Conservation (phyloP, 805 yeast genomes). For the Yamadazyma phyllophila region DNA sequence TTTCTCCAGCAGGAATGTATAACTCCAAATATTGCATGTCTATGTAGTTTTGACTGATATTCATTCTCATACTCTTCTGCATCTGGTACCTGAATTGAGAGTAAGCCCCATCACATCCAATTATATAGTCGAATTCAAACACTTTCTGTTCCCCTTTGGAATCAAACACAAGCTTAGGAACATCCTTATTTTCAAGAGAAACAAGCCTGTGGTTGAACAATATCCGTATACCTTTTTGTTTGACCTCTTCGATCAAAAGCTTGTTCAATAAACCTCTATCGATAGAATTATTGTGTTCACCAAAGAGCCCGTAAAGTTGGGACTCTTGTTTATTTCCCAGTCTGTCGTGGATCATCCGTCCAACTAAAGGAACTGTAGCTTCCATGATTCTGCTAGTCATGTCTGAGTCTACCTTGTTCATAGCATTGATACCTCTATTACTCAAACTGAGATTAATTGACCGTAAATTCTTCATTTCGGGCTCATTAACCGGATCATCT, state of each 20-base stretch:
- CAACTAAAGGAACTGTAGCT: constrained; percentile 79
- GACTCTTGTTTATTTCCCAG: constrained; percentile 57
- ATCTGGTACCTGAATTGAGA: constrained; percentile 69
- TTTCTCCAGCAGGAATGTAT: constrained; percentile 56
- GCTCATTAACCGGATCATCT: constrained; percentile 63
- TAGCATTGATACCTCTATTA: constrained; percentile 73
- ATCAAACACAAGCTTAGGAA: constrained; percentile 24
- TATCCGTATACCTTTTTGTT: constrained; percentile 42
- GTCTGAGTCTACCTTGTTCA: constrained; percentile 57
- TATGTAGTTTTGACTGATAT: constrained; percentile 71
- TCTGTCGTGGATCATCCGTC: constrained; percentile 81
- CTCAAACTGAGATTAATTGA: constrained; percentile 90
- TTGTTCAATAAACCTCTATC: constrained; percentile 72
- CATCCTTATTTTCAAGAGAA: constrained; percentile 27
- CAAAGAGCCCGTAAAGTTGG: constrained; percentile 76
- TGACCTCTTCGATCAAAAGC: constrained; percentile 59
- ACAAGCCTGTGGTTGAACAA: constrained; percentile 58
- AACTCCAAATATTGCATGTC: constrained; percentile 83
- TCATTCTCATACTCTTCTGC: constrained; percentile 66
- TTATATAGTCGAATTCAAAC: constrained; percentile 51
- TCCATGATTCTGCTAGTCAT: constrained; percentile 56
- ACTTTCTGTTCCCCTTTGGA: constrained; percentile 15
- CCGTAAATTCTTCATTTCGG: constrained; percentile 46
- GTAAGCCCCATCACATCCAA: constrained; percentile 88
- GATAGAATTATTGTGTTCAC: constrained; percentile 82